Conservation (phyloP, 208 protist genomes). For the Acanthamoeba triangularis region DNA sequence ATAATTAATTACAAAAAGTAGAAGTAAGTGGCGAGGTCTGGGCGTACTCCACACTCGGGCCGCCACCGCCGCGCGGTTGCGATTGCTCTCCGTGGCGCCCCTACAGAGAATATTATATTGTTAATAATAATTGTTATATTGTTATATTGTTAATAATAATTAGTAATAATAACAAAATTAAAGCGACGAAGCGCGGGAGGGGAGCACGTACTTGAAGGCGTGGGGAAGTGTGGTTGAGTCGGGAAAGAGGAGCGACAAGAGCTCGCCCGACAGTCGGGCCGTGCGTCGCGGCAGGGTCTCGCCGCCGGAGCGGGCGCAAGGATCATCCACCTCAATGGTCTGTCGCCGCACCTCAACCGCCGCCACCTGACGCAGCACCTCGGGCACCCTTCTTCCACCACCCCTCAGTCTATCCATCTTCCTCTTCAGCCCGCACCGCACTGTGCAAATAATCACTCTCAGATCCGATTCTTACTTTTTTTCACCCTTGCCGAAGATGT, state of each 20-base stretch:
- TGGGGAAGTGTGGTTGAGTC: not conserved
- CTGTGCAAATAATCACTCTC: too few species aligned
- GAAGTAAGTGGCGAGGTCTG: too few species aligned
- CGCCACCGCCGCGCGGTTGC: not conserved
- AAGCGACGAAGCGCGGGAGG: not conserved
- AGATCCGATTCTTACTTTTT: too few species aligned
- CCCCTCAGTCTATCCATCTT: not conserved
- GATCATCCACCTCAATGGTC: slow-evolving; percentile 5
- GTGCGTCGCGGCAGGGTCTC: not conserved
- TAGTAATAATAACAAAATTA: not conserved
- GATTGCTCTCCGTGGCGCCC: not conserved
- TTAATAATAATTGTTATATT: too few species aligned
- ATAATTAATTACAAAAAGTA: too few species aligned
- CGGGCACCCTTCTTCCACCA: not conserved
- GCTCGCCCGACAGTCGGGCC: not conserved
- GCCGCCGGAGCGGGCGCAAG: not conserved
- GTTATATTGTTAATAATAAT: slow-evolving; percentile 2
- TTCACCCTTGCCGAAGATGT: too few species aligned
- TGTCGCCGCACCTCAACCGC: not conserved
- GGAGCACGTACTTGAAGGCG: not conserved
- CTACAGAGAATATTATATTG: too few species aligned
- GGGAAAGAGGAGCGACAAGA: slow-evolving; percentile 22
- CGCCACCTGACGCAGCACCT: not conserved
- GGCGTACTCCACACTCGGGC: not conserved
- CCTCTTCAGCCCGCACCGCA: not conserved